phyloP scores from a whole-genome alignment of 768 basidiomycete genomes.

The Amanita pseudoporphyria region DNA sequence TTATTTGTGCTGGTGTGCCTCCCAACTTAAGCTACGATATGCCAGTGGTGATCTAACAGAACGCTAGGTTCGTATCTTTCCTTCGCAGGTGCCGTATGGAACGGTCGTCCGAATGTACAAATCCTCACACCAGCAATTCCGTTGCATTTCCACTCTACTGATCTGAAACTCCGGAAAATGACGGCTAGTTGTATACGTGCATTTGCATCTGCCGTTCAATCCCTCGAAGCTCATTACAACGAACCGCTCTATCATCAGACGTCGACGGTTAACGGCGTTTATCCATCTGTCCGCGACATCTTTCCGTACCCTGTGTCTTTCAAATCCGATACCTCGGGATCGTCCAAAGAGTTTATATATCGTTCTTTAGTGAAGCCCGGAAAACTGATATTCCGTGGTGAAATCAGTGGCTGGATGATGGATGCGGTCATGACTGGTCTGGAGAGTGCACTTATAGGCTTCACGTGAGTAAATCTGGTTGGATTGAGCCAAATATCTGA shows the following conservation, averaged over 20 bases:
- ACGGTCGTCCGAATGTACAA: not conserved
- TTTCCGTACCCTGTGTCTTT: no score
- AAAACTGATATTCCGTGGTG: not conserved
- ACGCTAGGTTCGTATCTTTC: not conserved
- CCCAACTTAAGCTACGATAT: not conserved
- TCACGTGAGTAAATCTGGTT: no score
- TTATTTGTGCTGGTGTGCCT: not conserved
- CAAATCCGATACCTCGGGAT: no score
- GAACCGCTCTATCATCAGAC: not conserved
- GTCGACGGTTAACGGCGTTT: not conserved
- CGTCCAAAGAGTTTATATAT: not conserved
- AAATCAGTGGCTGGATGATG: no score
- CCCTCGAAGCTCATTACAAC: not conserved
- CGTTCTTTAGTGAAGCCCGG: not conserved
- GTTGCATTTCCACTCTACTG: not conserved
- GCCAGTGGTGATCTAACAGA: not conserved
- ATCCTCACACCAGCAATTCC: not conserved
- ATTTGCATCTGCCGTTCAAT: not conserved
- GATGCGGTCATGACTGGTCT: no score
- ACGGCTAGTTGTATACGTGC: not conserved
- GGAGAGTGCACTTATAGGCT: no score
- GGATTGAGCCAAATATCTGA: no score
- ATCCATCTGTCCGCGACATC: no score
- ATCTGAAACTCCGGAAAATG: not conserved
- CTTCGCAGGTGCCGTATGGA: not conserved